A percentile compares a stretch with the other conserved stretches of the same genome.
phyloP scores from a whole-genome alignment of 352 stramenopile species.

The Thalassiosira delicatula region DNA sequence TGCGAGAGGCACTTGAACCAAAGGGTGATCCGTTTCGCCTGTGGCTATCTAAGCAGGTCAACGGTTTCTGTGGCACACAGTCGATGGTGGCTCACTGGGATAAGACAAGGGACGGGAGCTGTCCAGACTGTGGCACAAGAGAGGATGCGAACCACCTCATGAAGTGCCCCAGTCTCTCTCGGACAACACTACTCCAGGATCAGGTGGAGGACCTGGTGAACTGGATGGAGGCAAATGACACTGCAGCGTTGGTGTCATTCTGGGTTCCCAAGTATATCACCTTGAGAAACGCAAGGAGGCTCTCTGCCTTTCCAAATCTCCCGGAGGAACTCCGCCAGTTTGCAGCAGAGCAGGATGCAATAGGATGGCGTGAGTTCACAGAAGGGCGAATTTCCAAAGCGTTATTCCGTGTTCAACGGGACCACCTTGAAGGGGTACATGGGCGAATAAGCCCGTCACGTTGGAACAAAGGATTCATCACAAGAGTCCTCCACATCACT shows the following conservation, averaged over 20 bases:
- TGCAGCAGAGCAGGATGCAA: slow-evolving; percentile 10
- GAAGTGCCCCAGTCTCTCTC: not conserved
- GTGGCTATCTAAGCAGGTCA: slow-evolving; percentile 25
- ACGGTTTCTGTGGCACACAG: slow-evolving; percentile 10
- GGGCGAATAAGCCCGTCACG: not conserved
- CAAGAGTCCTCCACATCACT: slow-evolving; percentile 1
- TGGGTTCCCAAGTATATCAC: slow-evolving; percentile 16
- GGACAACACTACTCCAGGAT: slow-evolving; percentile 7
- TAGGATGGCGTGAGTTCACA: slow-evolving; percentile 6
- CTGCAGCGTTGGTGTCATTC: not conserved
- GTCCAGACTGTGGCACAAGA: slow-evolving; percentile 2
- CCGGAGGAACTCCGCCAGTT: not conserved
- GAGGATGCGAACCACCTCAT: slow-evolving; percentile 5
- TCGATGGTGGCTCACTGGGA: not conserved
- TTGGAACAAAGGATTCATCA: slow-evolving; percentile 3
- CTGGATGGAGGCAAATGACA: slow-evolving; percentile 14
- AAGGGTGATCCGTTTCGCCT: not conserved
- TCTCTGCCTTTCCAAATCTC: not conserved
- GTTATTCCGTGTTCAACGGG: not conserved
- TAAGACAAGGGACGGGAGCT: not conserved
- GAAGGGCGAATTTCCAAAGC: slow-evolving; percentile 1
- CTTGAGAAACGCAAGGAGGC: not conserved
- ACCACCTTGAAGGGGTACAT: not conserved
- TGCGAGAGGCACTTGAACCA: not conserved
- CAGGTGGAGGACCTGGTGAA: not conserved